Evolutionary conservation across 495 filamentous ascomycete genomes (phyloP).

Genomic region (Penicillium macrosclerotiorum): DNA sequence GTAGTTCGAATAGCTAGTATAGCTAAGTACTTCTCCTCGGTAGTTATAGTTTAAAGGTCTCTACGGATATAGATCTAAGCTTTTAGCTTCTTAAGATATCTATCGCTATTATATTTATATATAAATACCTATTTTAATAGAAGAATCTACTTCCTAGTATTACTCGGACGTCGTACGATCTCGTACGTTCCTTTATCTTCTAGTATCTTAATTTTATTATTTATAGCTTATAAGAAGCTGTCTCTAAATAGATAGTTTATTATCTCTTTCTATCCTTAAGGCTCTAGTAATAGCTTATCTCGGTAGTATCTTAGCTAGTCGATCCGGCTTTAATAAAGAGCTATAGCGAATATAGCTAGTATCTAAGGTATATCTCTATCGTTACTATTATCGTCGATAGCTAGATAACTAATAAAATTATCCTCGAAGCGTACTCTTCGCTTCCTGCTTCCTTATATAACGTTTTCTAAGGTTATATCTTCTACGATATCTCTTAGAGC

Average conservation of each 20-base stretch:
- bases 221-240: neutral
- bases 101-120: constrained; percentile 16
- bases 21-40: constrained; percentile 8
- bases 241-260: neutral
- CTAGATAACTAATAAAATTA: too few species aligned
- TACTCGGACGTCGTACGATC: neutral
- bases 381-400: too few species aligned
- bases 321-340: too few species aligned
- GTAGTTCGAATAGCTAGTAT: constrained; percentile 7
- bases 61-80: constrained; percentile 15
- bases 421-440: too few species aligned
- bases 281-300: neutral
- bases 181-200: neutral
- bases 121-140: constrained; percentile 15
- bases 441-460: too few species aligned
- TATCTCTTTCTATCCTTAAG: neutral
- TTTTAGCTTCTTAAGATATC: constrained; percentile 10
- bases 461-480: too few species aligned
- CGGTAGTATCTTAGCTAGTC: too few species aligned
- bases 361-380: too few species aligned
- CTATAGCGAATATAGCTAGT: too few species aligned
- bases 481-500: too few species aligned
- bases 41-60: constrained; percentile 4
- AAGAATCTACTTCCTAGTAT: constrained; percentile 3
- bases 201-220: neutral